Evolutionary conservation across 176 grass and related monocot genomes (phyloP).

Genomic region (Aechmea fasciata): DNA sequence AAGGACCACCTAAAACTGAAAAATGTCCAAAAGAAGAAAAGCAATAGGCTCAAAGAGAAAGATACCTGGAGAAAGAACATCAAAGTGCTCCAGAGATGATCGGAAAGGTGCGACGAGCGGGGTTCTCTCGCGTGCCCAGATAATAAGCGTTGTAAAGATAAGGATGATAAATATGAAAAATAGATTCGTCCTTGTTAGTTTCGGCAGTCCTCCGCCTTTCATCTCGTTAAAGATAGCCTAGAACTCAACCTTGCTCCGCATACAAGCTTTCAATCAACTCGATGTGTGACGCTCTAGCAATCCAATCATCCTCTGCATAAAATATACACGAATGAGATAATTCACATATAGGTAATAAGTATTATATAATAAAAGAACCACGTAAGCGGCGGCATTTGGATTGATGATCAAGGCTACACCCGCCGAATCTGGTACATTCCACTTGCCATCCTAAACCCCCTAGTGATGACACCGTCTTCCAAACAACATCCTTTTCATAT

Average conservation of each 20-base stretch:
- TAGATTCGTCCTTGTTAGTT: conserved; percentile 18
- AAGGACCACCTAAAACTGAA: background rate
- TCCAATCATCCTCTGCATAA: background rate
- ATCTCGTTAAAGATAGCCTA: conserved; percentile 18
- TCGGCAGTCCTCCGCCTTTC: conserved; percentile 24
- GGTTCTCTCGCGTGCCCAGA: conserved; percentile 31
- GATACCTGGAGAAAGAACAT: conserved; percentile 25
- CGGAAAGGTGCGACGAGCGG: conserved; percentile 19
- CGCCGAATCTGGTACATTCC: too few relatives aligned
- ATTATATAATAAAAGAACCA: too few relatives aligned
- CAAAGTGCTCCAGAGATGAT: conserved; percentile 26
- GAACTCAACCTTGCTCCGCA: background rate
- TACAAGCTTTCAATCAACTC: background rate
- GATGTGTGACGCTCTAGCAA: background rate
- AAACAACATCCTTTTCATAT: too few relatives aligned
- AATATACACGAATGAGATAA: too few relatives aligned
- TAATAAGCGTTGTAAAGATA: conserved; percentile 21
- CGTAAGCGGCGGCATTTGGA: too few relatives aligned
- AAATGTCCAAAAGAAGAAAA: background rate
- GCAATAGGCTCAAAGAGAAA: background rate
- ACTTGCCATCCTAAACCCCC: too few relatives aligned
- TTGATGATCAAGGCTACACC: too few relatives aligned
- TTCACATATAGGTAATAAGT: too few relatives aligned
- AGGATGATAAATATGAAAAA: conserved; percentile 19
- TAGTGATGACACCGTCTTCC: too few relatives aligned